Conservation (phyloP, 2,329 filamentous ascomycete genomes). For the Trichoderma cornu-damae region DNA sequence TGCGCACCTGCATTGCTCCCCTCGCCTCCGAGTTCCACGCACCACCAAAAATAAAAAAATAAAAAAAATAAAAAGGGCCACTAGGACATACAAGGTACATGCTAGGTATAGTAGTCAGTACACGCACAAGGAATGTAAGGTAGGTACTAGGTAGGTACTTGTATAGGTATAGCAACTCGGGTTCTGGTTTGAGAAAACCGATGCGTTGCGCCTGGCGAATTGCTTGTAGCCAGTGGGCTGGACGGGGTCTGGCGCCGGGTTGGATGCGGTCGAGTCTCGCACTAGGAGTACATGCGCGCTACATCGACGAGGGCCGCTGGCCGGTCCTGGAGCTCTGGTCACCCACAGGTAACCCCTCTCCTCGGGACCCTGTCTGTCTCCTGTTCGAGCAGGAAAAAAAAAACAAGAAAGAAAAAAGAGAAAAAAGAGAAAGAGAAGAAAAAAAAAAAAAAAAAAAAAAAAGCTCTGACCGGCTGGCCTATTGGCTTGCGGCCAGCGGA, state of each 20-base stretch:
- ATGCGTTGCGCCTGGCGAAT: constrained; percentile 1
- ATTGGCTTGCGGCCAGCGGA: constrained; percentile 17
- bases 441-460: not conserved
- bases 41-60: too few relatives aligned
- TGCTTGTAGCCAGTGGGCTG: not conserved
- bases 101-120: too few relatives aligned
- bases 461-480: constrained; percentile 14
- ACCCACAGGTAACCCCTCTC: constrained; percentile 10
- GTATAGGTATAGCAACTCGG: not conserved
- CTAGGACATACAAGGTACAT: too few relatives aligned
- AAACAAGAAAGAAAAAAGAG: too few relatives aligned
- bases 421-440: too few relatives aligned
- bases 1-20: too few relatives aligned
- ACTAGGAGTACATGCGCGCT: not conserved
- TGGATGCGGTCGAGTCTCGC: not conserved
- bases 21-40: too few relatives aligned
- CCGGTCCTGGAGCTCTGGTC: not conserved
- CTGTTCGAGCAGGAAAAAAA: too few relatives aligned
- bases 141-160: not conserved
- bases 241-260: constrained; percentile 14
- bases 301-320: not conserved
- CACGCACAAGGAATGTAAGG: too few relatives aligned
- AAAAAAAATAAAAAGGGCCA: too few relatives aligned
- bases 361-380: constrained; percentile 1
- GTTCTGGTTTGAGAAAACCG: constrained; percentile 11